A percentile compares a stretch with the other conserved stretches of the same genome.
Evolutionary conservation across 2,329 filamentous ascomycete species (phyloP).

Genomic region (Dactylellina cionopaga): DNA sequence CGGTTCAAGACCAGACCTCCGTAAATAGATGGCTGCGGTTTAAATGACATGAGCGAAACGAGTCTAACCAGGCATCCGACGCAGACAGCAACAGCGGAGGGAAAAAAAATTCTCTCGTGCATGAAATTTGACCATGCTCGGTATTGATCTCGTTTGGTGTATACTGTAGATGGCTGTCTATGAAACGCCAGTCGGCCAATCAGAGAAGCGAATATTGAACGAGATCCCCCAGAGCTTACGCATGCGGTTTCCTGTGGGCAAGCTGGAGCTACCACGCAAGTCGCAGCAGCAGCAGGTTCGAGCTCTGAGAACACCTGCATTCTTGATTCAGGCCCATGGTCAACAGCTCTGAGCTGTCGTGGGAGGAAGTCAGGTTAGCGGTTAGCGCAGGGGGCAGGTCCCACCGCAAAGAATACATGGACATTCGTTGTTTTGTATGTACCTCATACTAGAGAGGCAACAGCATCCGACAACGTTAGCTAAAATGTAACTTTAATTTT

Average conservation of each 20-base stretch:
- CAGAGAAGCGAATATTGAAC: conserved; percentile 4
- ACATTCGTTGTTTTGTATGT: too few relatives aligned
- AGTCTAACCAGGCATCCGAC: background rate
- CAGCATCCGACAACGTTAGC: conserved; percentile 1
- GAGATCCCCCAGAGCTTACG: conserved; percentile 32
- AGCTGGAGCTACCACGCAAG: conserved; percentile 2
- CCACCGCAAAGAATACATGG: background rate
- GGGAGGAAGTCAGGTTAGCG: background rate
- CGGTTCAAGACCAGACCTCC: conserved; percentile 8
- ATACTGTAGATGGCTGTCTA: conserved; percentile 3
- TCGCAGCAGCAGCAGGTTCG: conserved; percentile 13
- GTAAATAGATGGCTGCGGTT: conserved; percentile 19
- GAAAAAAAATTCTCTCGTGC: conserved; percentile 41
- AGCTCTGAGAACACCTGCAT: conserved; percentile 40
- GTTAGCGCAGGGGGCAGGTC: conserved; percentile 2
- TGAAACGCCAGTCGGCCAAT: conserved; percentile 25
- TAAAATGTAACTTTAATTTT: too few relatives aligned
- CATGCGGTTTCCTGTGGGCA: conserved; percentile 31
- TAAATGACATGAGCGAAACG: too few relatives aligned
- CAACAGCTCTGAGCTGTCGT: background rate
- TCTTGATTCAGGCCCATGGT: conserved; percentile 25
- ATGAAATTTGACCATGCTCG: conserved; percentile 43
- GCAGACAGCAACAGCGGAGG: background rate
- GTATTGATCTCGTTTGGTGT: conserved; percentile 32
- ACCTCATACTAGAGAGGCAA: conserved; percentile 10